Evolutionary conservation across 805 yeast genomes (phyloP).

Genomic region (Candida jianshihensis): DNA sequence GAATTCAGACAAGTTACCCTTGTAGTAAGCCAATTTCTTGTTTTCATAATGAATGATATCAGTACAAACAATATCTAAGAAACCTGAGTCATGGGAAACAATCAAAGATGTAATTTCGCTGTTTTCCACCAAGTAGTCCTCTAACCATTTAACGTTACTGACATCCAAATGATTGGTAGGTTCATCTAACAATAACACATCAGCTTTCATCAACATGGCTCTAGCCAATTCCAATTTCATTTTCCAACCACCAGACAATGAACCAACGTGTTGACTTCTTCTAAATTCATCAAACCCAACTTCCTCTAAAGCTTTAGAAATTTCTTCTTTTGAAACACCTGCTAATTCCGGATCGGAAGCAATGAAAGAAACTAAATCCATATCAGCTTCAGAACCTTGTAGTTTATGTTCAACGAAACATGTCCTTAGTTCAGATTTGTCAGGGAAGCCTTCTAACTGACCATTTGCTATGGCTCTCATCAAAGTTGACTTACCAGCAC

Average conservation of each 20-base stretch:
- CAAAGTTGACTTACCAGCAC: constrained; percentile 97
- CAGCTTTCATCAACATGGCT: constrained; percentile 94
- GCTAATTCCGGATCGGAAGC: constrained; percentile 80
- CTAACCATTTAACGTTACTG: constrained; percentile 86
- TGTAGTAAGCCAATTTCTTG: constrained; percentile 89
- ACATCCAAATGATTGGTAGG: constrained; percentile 98
- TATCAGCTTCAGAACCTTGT: constrained; percentile 90
- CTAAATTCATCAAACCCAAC: constrained; percentile 93
- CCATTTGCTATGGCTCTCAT: constrained; percentile 97
- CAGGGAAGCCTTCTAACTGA: constrained; percentile 96
- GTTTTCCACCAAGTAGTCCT: constrained; percentile 77
- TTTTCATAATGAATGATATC: constrained; percentile 95
- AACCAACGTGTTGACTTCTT: constrained; percentile 85
- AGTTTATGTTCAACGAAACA: constrained; percentile 96
- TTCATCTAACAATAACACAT: constrained; percentile 84
- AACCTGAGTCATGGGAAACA: constrained; percentile 97
- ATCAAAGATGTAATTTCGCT: constrained; percentile 87
- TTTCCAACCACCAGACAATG: constrained; percentile 70
- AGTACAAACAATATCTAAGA: constrained; percentile 91
- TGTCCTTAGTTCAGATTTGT: constrained; percentile 75
- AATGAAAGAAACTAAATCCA: constrained; percentile 83
- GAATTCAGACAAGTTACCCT: constrained; percentile 90
- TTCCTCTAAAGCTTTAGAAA: constrained; percentile 64
- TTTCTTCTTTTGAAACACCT: constrained; percentile 57
- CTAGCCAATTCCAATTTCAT: constrained; percentile 78